phyloP scores from a whole-genome alignment of 768 basidiomycete genomes.

The Amanita rimosa region DNA sequence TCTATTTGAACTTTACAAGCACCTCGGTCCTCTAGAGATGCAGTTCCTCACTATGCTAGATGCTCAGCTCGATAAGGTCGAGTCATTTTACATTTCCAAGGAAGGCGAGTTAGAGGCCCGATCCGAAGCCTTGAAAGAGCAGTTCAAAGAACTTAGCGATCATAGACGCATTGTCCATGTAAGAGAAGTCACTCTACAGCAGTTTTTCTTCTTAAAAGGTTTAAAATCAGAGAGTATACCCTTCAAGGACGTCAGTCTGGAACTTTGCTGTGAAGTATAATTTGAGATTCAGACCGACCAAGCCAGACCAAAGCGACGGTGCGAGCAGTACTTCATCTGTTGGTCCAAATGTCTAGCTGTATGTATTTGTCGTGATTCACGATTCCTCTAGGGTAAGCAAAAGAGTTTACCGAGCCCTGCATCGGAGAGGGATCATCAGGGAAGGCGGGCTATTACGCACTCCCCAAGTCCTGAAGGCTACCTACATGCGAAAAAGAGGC shows the following conservation, averaged over 20 bases:
- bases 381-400: background rate
- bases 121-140: conserved; percentile 41
- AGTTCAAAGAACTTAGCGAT: conserved; percentile 64
- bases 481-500: conserved; percentile 68
- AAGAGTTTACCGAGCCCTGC: background rate
- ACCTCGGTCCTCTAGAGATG: conserved; percentile 47
- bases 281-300: background rate
- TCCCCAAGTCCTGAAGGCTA: conserved; percentile 68
- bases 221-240: background rate
- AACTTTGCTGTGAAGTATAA: background rate
- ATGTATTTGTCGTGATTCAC: background rate
- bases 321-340: background rate
- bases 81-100: conserved; percentile 66
- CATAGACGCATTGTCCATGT: conserved; percentile 57
- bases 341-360: background rate
- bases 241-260: conserved; percentile 4
- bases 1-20: conserved; percentile 36
- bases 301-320: background rate
- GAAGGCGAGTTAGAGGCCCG: conserved; percentile 50
- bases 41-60: conserved; percentile 75
- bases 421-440: background rate
- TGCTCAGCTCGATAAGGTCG: conserved; percentile 73
- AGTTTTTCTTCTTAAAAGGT: background rate
- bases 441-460: conserved; percentile 9
- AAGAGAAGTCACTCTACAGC: conserved; percentile 8